phyloP scores from a whole-genome alignment of 768 basidiomycete genomes.

The Tylopilus subfusipes region DNA sequence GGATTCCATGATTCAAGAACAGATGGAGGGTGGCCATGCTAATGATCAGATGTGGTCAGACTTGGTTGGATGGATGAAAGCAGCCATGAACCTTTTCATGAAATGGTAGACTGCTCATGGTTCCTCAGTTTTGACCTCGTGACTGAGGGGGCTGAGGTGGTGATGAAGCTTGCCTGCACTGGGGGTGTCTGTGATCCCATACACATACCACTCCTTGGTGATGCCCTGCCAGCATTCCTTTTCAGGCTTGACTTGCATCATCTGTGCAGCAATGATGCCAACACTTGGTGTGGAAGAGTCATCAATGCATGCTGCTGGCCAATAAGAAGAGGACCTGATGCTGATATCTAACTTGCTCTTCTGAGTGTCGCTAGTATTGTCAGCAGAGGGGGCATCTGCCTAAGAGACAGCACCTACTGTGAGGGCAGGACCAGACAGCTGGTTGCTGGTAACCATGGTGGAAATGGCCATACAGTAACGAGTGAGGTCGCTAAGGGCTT shows the following conservation, averaged over 20 bases:
- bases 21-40: conserved; percentile 91
- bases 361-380: conserved; percentile 21
- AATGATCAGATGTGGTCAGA: conserved; percentile 4
- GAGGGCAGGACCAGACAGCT: conserved; percentile 42
- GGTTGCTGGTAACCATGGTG: conserved; percentile 62
- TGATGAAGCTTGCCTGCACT: conserved; percentile 95
- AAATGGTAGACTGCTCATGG: conserved; percentile 89
- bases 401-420: conserved; percentile 56
- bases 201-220: conserved; percentile 90
- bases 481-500: conserved; percentile 94
- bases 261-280: conserved; percentile 75
- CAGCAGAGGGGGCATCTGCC: conserved; percentile 34
- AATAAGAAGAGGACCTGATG: conserved; percentile 39
- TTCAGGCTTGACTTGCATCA: conserved; percentile 85
- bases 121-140: conserved; percentile 81
- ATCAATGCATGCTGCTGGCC: conserved; percentile 53
- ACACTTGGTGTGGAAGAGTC: conserved; percentile 74
- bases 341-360: conserved; percentile 36
- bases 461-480: conserved; percentile 93
- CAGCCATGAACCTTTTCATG: conserved; percentile 76
- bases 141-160: conserved; percentile 83
- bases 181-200: conserved; percentile 82
- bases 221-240: conserved; percentile 89
- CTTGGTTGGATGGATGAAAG: not conserved
- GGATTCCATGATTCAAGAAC: conserved; percentile 81